Conservation (phyloP, 192 early-diverging fungal species). For the Mycoemilia scoparia region DNA sequence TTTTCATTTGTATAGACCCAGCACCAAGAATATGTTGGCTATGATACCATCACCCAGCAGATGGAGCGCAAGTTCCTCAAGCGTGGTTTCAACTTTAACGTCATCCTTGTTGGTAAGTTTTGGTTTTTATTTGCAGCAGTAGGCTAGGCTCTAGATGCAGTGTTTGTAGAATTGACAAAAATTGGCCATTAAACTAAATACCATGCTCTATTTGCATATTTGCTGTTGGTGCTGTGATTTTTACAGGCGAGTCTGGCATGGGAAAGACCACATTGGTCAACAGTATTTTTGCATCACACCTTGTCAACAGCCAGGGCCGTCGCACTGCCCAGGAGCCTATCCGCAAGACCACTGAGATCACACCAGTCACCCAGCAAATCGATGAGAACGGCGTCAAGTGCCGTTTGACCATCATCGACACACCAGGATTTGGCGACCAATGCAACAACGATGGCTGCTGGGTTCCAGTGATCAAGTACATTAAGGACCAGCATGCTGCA, state of each 20-base stretch:
- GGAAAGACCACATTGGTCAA: slow-evolving; percentile 98
- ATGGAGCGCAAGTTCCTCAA: slow-evolving; percentile 95
- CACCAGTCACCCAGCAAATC: slow-evolving; percentile 77
- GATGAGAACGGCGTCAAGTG: slow-evolving; percentile 91
- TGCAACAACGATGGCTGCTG: slow-evolving; percentile 99
- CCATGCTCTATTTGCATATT: background rate
- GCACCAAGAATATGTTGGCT: slow-evolving; percentile 92
- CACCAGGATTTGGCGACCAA: slow-evolving; percentile 95
- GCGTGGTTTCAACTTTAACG: slow-evolving; percentile 93
- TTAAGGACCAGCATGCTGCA: slow-evolving; percentile 93
- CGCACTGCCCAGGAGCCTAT: slow-evolving; percentile 57
- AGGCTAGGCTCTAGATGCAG: too few species aligned
- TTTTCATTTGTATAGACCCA: too few species aligned
- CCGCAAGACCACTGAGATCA: slow-evolving; percentile 91
- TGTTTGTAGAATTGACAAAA: too few species aligned
- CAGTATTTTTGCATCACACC: slow-evolving; percentile 91
- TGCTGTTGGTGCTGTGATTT: too few species aligned
- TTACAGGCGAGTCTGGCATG: slow-evolving; percentile 76
- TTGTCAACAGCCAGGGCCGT: slow-evolving; percentile 83
- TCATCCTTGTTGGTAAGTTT: slow-evolving; percentile 89
- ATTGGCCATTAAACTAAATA: too few species aligned
- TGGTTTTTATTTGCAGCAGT: background rate
- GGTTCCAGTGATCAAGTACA: slow-evolving; percentile 97
- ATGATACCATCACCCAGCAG: slow-evolving; percentile 91
- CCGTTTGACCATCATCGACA: slow-evolving; percentile 91